Conservation (phyloP, 2,329 filamentous ascomycete species). For the Xylariaceae sp. region DNA sequence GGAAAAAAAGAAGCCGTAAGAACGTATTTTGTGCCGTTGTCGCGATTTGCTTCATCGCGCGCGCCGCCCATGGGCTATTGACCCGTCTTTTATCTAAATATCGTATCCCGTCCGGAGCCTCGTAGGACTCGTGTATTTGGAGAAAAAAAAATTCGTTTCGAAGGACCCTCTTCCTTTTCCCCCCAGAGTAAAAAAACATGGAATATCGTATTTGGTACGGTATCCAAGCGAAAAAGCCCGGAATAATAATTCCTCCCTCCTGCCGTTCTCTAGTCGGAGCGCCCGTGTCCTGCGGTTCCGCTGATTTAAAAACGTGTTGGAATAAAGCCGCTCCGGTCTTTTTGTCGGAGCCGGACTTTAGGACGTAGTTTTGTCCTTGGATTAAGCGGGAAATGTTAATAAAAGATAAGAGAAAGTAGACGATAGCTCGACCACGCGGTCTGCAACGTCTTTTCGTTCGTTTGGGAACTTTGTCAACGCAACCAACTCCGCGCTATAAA, state of each 20-base stretch:
- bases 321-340: slow-evolving; percentile 23
- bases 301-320: slow-evolving; percentile 27
- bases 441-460: slow-evolving; percentile 23
- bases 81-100: slow-evolving; percentile 29
- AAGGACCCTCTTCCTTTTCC: not conserved
- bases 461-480: slow-evolving; percentile 27
- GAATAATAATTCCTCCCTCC: too few species aligned
- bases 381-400: not conserved
- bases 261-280: slow-evolving; percentile 25
- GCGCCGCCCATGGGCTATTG: slow-evolving; percentile 26
- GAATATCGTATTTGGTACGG: slow-evolving; percentile 33
- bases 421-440: slow-evolving; percentile 21
- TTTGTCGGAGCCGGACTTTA: too few species aligned
- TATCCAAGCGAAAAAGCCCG: slow-evolving; percentile 34
- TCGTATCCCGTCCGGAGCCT: slow-evolving; percentile 24
- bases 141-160: slow-evolving; percentile 10
- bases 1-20: too few species aligned
- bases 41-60: not conserved
- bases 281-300: slow-evolving; percentile 20
- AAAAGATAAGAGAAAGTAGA: slow-evolving; percentile 17
- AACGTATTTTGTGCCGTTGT: slow-evolving; percentile 10
- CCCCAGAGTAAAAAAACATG: slow-evolving; percentile 12
- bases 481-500: slow-evolving; percentile 35
- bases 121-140: slow-evolving; percentile 23
- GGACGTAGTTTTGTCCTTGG: slow-evolving; percentile 16